Conservation (phyloP, 257 asterid species). For the Fraxinus americana region DNA sequence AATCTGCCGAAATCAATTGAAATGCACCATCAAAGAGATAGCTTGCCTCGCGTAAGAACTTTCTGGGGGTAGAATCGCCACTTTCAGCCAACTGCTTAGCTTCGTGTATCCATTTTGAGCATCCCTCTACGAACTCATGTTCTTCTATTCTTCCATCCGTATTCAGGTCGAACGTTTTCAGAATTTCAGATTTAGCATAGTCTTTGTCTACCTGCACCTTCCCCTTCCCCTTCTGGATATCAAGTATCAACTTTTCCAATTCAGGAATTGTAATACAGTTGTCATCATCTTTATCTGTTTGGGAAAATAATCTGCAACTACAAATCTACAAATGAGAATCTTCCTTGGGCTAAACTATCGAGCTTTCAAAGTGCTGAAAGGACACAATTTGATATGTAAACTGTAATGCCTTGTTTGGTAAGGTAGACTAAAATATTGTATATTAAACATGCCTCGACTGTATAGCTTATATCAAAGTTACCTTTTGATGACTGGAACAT, state of each 20-base stretch:
- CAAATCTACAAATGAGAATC: neutral
- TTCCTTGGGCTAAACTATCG: neutral
- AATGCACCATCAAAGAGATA: neutral
- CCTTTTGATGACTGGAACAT: slow-evolving; percentile 44
- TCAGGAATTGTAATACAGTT: slow-evolving; percentile 37
- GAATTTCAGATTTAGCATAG: slow-evolving; percentile 40
- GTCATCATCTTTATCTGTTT: slow-evolving; percentile 43
- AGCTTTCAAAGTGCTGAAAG: neutral
- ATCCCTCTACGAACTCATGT: slow-evolving; percentile 40
- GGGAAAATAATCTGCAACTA: slow-evolving; percentile 34
- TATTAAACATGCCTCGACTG: neutral
- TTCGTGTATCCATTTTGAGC: slow-evolving; percentile 40
- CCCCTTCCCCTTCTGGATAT: slow-evolving; percentile 34
- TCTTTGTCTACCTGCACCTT: slow-evolving; percentile 40
- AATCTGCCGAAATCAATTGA: neutral
- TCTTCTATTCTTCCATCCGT: slow-evolving; percentile 37
- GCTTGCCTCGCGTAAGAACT: slow-evolving; percentile 31
- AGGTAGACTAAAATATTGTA: neutral
- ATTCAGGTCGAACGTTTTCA: slow-evolving; percentile 37
- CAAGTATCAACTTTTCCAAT: slow-evolving; percentile 40
- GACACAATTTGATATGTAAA: neutral
- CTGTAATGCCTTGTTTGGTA: neutral
- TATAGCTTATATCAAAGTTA: slow-evolving; percentile 10
- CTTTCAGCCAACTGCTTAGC: slow-evolving; percentile 32
- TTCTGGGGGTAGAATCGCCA: slow-evolving; percentile 28